Conservation (phyloP, 2,329 filamentous ascomycete genomes). For the Elsinoe australis region DNA sequence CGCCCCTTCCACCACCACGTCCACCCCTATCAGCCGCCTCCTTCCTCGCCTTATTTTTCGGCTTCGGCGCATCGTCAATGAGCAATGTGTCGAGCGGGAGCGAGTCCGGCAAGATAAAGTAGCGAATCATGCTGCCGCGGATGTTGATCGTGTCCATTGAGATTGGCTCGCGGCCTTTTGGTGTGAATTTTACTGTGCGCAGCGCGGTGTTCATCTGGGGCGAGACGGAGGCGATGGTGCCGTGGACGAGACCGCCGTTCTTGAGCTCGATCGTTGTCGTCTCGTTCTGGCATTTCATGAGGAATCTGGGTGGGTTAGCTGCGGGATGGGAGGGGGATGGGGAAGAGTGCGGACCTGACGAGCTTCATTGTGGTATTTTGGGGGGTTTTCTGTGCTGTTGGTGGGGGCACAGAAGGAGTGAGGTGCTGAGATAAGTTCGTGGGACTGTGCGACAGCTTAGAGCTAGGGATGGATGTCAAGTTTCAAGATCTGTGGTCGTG, state of each 20-base stretch:
- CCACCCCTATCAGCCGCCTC: slow-evolving; percentile 53
- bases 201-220: slow-evolving; percentile 98
- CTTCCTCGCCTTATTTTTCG: slow-evolving; percentile 99
- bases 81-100: slow-evolving; percentile 90
- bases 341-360: slow-evolving; percentile 63
- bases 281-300: slow-evolving; percentile 99
- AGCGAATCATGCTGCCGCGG: slow-evolving; percentile 89
- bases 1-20: slow-evolving; percentile 44
- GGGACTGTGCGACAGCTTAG: no score
- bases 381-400: not conserved
- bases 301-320: slow-evolving; percentile 59
- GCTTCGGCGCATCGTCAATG: slow-evolving; percentile 94
- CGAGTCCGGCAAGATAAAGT: slow-evolving; percentile 92
- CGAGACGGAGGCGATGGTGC: slow-evolving; percentile 92
- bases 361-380: slow-evolving; percentile 70
- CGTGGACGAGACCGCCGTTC: slow-evolving; percentile 95
- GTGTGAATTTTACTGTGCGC: slow-evolving; percentile 93
- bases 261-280: slow-evolving; percentile 98
- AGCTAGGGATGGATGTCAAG: no score
- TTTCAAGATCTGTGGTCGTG: no score
- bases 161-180: slow-evolving; percentile 77
- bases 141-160: slow-evolving; percentile 93
- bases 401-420: not conserved
- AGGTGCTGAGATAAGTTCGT: not conserved
- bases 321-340: slow-evolving; percentile 29